Percentiles rank a stretch among this genome's conserved stretches.
Evolutionary conservation across 441 rosid genomes (phyloP).

Genomic region (Breynia disticha): DNA sequence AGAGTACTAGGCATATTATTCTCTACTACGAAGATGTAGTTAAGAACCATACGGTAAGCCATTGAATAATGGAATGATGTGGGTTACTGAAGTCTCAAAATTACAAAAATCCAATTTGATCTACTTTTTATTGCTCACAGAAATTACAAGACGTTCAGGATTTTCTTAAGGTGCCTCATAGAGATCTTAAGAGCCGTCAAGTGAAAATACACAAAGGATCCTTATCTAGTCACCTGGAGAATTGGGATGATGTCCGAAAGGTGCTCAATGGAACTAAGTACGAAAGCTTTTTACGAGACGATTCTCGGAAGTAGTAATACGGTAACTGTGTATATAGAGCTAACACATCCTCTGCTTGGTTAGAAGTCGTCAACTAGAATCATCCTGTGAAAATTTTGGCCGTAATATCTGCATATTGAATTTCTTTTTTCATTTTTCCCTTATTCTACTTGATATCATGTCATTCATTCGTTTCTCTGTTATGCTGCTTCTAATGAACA

Average conservation of each 20-base stretch:
- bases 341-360: too few species aligned
- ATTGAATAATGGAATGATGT: background rate
- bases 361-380: too few species aligned
- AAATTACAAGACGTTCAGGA: constrained; percentile 31
- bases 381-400: too few species aligned
- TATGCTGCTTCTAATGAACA: too few species aligned
- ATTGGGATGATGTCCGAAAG: constrained; percentile 26
- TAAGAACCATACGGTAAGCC: constrained; percentile 31
- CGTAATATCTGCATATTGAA: too few species aligned
- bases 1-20: constrained; percentile 35
- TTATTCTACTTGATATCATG: too few species aligned
- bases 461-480: too few species aligned
- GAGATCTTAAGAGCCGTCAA: constrained; percentile 34
- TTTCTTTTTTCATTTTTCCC: too few species aligned
- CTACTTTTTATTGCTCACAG: constrained; percentile 18
- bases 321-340: too few species aligned
- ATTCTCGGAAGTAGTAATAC: too few species aligned
- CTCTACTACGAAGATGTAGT: constrained; percentile 47
- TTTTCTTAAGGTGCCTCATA: constrained; percentile 26
- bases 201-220: constrained; percentile 36
- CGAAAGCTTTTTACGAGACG: constrained; percentile 28
- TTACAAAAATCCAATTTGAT: background rate
- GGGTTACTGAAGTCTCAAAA: background rate
- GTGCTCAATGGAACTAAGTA: constrained; percentile 28
- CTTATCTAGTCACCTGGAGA: constrained; percentile 24